Percentiles rank a stretch among this genome's conserved stretches.
Evolutionary conservation across 768 basidiomycete genomes (phyloP).

Genomic region (Amanita thiersii): DNA sequence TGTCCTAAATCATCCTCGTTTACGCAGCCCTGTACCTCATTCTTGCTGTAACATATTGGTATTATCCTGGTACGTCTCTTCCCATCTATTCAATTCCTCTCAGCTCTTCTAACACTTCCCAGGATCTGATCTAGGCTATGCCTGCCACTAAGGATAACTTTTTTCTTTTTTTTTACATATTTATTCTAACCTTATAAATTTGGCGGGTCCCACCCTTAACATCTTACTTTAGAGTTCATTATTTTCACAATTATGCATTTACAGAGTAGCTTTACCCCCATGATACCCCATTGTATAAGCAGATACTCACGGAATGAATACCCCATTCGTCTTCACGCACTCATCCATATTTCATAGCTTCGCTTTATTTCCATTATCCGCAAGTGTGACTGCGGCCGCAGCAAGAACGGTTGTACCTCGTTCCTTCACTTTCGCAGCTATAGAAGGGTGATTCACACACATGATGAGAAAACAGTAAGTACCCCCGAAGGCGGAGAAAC

Average conservation of each 20-base stretch:
- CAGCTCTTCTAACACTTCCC: constrained; percentile 1
- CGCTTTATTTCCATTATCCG: constrained; percentile 40
- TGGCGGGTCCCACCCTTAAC: no score
- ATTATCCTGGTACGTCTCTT: constrained; percentile 32
- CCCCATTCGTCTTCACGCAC: no score
- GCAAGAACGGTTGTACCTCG: constrained; percentile 62
- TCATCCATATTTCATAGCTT: constrained; percentile 37
- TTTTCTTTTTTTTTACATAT: background rate
- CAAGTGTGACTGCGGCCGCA: constrained; percentile 75
- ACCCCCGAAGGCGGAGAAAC: background rate
- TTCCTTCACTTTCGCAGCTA: constrained; percentile 88
- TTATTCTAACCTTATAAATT: background rate
- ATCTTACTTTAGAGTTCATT: no score
- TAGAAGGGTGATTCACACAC: background rate
- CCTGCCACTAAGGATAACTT: constrained; percentile 13
- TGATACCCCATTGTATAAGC: no score
- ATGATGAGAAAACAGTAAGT: background rate
- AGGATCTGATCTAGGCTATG: constrained; percentile 22
- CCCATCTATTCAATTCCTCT: background rate
- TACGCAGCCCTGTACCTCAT: constrained; percentile 60
- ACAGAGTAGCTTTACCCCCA: no score
- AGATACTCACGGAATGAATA: no score
- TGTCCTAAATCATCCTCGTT: background rate
- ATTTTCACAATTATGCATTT: no score
- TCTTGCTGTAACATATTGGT: constrained; percentile 65